A percentile compares a stretch with the other conserved stretches of the same genome.
These are phyloP conservation scores for Solanum chmielewskii DNA, from an alignment of 257 asterid genomes.

Conservation along the genomic window DNA sequence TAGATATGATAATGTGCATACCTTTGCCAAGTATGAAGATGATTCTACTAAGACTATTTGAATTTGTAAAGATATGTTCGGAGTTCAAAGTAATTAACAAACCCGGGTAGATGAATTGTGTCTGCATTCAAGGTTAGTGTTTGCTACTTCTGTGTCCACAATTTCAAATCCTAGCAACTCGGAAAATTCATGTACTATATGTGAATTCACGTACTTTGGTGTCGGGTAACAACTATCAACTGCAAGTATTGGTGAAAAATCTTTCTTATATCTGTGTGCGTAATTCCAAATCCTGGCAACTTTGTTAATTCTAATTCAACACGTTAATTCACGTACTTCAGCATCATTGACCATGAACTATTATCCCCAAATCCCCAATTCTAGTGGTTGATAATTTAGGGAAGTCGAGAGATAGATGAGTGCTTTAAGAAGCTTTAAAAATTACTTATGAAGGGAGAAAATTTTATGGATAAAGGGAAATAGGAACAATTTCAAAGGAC, in stretches of 20 bases:
- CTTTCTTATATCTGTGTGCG: background rate
- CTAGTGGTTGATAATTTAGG: background rate
- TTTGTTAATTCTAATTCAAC: background rate
- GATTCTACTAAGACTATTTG: background rate
- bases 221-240: background rate
- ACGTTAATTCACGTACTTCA: background rate
- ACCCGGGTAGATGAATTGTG: background rate
- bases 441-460: background rate
- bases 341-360: background rate
- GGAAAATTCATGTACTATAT: too few relatives aligned
- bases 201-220: background rate
- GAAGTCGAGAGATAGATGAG: background rate
- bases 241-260: too few relatives aligned
- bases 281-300: background rate
- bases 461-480: background rate
- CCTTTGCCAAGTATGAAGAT: background rate
- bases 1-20: background rate
- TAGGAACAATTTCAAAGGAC: background rate
- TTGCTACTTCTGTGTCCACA: background rate
- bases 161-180: background rate
- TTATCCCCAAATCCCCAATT: too few relatives aligned
- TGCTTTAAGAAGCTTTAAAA: background rate
- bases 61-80: background rate
- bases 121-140: background rate
- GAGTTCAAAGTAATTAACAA: background rate